Base-by-base conservation (phyloP, 805 yeast species). In the Lipomyces sp. region DNA sequence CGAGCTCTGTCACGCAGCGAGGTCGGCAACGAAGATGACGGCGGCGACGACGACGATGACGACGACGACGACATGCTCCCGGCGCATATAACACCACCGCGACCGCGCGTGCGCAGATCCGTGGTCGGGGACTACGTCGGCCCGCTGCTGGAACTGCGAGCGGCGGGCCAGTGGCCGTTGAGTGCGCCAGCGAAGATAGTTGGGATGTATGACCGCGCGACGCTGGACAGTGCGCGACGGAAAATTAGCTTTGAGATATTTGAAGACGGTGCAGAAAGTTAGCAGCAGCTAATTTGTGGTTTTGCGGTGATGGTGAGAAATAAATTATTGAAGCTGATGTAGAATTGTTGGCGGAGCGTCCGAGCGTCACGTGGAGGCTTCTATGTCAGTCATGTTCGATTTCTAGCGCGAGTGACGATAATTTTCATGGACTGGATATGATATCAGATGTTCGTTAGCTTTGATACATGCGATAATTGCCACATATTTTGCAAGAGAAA, bases 61-160 rank as follows among this genome's bases (percentile, higher is more conserved):
- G 49, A 45, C 7, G 53, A 22, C 10, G 50, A 44, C 7, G 31
- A 18, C 8, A 35, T 23, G 28, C 24, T 36, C 16, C 46, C 55
- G 22, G 40, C 18, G 22, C 43, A 36, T 19, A 46, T 29, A 16
- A 55, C 59, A 7, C 59, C 59, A 18, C 44, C 53, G 41, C 58
- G 59, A 10, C 58, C 59, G 29, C 43, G 53, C 16, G 47, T 55
- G 19, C 49, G 51, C 11, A 14, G 43, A 36, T 50, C 24, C 26
- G 52, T 42, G 19, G 28, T 35, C 14, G 58, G 36, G 14, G 58
- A 53, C 38, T 34, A 28, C n/a, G 49, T 46, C 10, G 47, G 50
- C n/a, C 48, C 48, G 28, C 26, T 53, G 32, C 46, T 53, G 18
- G 39, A 28, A 31, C 35, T 51, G 33, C 48, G 58, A 14, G 49